Conservation (phyloP, 2,329 filamentous ascomycete species). For the Xylariaceae sp. region DNA sequence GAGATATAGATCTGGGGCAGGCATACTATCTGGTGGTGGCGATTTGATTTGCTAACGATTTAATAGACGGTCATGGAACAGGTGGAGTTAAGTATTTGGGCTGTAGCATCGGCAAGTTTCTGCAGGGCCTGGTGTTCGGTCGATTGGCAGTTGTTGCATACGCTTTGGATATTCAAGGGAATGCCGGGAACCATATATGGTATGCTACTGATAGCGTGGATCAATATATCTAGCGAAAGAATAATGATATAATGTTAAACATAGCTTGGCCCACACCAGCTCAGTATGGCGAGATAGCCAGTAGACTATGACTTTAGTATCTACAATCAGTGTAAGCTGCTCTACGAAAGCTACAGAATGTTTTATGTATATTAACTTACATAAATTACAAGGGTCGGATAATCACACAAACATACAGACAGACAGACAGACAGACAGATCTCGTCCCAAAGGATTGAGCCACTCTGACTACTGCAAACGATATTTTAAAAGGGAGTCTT, state of each 20-base stretch:
- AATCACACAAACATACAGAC: too few species aligned
- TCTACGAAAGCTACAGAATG: too few species aligned
- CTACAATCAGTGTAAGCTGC: too few species aligned
- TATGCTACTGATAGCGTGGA: not conserved
- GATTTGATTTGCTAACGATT: slow-evolving; percentile 1
- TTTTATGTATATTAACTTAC: too few species aligned
- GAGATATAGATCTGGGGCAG: slow-evolving; percentile 18
- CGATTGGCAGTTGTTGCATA: not conserved
- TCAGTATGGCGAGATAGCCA: too few species aligned
- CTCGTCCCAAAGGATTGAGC: too few species aligned
- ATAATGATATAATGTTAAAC: slow-evolving; percentile 12
- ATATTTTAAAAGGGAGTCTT: too few species aligned
- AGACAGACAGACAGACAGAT: too few species aligned
- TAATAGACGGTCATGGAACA: slow-evolving; percentile 16
- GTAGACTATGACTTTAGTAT: too few species aligned
- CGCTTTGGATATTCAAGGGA: not conserved
- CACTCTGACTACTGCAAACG: too few species aligned
- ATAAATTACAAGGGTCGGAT: too few species aligned
- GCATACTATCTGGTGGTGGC: slow-evolving; percentile 1
- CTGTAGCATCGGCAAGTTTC: not conserved
- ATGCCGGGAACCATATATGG: not conserved
- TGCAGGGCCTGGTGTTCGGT: not conserved
- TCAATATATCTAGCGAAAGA: not conserved
- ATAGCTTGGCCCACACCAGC: not conserved
- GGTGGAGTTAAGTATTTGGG: slow-evolving; percentile 16